These are phyloP conservation scores for Raphidocelis subcapitata DNA, from an alignment of 139 green algal genomes.

Conservation along the genomic window DNA sequence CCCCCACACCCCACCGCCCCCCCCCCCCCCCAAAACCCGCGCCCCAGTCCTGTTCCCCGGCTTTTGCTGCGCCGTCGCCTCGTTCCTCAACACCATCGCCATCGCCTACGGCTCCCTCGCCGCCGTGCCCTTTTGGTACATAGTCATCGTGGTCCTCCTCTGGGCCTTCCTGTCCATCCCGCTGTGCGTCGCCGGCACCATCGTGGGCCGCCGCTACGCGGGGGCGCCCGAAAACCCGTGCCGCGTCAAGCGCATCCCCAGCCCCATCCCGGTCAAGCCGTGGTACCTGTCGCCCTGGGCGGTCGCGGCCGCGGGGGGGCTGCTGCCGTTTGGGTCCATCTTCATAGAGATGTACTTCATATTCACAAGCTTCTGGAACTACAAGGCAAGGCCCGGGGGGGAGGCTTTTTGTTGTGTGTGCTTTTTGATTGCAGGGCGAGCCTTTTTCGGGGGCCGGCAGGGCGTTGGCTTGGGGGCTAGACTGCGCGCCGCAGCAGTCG, in stretches of 20 bases:
- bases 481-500: not conserved
- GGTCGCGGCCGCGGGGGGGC: conserved; percentile 75
- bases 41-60: conserved; percentile 57
- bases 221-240: conserved; percentile 67
- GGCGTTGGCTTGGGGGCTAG: too few species aligned
- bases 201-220: conserved; percentile 60
- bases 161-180: conserved; percentile 96
- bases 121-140: conserved; percentile 91
- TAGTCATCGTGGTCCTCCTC: conserved; percentile 86
- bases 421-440: not conserved
- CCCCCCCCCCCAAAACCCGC: too few species aligned
- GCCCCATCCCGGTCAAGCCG: conserved; percentile 82
- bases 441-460: too few species aligned
- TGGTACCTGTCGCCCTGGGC: conserved; percentile 88
- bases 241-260: conserved; percentile 93
- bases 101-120: conserved; percentile 91
- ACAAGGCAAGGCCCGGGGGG: conserved; percentile 81
- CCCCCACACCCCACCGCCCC: too few species aligned
- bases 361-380: conserved; percentile 94
- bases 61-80: conserved; percentile 82
- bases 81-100: conserved; percentile 93
- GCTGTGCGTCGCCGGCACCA: conserved; percentile 87
- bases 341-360: conserved; percentile 99
- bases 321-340: conserved; percentile 97
- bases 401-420: not conserved